Base-by-base conservation (phyloP, 192 early-diverging fungal species). In the Spizellomyces punctatus region DNA sequence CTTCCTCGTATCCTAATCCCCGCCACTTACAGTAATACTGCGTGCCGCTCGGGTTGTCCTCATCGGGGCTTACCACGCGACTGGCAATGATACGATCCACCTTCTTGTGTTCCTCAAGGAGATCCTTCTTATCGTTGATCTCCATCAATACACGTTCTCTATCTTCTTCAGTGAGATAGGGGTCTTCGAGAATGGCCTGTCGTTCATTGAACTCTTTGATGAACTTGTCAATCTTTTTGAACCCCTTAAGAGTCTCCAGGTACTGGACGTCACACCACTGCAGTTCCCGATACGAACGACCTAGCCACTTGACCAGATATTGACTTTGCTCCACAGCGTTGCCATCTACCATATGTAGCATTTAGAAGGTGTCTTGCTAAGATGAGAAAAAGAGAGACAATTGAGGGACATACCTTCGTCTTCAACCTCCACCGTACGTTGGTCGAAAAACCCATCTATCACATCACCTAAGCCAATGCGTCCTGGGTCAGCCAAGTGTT, bases 1-100 rank as follows among this genome's bases (percentile, higher is more conserved):
- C 90, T 54, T 94, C 86, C 72, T 90, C 86, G 75, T 99, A 98
- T 46, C 90, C 85, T 36, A 98, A 76, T 9, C 91, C 86, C 71
- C 89, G 89, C 94, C 96, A 99, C 76, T 96, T 96, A 76, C 91
- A 91, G 44, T 98, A 84, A 67, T 99, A 99, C 81, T 96, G 93
- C 12, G 85, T 87, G 16, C 86, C 85, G 9, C 76, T 77, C 8
- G 73, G 56, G 36, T 76, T 68, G 3, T 71, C 72, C 12, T 86
- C 64, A 42, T 60, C 55, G 8, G 72, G 46, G 47, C 65, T 66
- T 16, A 78, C 81, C 10, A 81, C 81, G 41, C 92, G 86, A 8
- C 82, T 84, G 1, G 89, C 90, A 48, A 96, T 90, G 6, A 99
- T 83, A 46, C 98, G 91, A 71, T 99, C 98, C 2, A 99, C 91